Conservation (phyloP, 257 asterid species). For the Ophiorrhiza pumila region DNA sequence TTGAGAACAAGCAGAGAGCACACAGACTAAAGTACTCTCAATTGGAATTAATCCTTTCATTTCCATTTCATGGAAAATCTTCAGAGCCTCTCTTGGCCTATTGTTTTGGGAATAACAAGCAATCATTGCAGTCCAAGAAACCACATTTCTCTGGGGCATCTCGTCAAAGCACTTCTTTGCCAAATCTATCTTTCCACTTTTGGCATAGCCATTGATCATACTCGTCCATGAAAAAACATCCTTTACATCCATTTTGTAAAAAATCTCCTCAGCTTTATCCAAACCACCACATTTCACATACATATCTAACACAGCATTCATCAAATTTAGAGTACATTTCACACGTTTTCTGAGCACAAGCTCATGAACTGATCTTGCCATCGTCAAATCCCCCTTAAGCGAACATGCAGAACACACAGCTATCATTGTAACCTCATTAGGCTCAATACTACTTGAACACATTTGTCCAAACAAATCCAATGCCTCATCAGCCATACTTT, state of each 20-base stretch:
- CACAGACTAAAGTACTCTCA: conserved; percentile 64
- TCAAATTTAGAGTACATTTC: conserved; percentile 45
- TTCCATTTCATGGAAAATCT: conserved; percentile 59
- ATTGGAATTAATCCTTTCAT: conserved; percentile 42
- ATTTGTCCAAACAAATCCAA: conserved; percentile 58
- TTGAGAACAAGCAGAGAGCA: conserved; percentile 80
- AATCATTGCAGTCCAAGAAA: conserved; percentile 82
- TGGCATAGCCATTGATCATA: conserved; percentile 65
- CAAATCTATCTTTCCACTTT: conserved; percentile 55
- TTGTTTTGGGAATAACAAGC: conserved; percentile 71
- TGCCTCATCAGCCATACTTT: conserved; percentile 57
- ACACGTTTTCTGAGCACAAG: conserved; percentile 38
- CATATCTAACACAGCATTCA: conserved; percentile 75
- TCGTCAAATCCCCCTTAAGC: conserved; percentile 53
- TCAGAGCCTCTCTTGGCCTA: conserved; percentile 59
- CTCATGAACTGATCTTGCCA: conserved; percentile 43
- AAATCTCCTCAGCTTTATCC: conserved; percentile 49
- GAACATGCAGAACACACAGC: conserved; percentile 65
- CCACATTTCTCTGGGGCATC: conserved; percentile 63
- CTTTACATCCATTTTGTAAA: conserved; percentile 48
- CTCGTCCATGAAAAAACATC: conserved; percentile 82
- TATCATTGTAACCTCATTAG: conserved; percentile 73
- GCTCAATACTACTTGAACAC: conserved; percentile 49
- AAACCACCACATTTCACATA: conserved; percentile 62
- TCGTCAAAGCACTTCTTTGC: conserved; percentile 55